phyloP scores from a whole-genome alignment of 306 rosid genomes.

The Rosa rugosa region DNA sequence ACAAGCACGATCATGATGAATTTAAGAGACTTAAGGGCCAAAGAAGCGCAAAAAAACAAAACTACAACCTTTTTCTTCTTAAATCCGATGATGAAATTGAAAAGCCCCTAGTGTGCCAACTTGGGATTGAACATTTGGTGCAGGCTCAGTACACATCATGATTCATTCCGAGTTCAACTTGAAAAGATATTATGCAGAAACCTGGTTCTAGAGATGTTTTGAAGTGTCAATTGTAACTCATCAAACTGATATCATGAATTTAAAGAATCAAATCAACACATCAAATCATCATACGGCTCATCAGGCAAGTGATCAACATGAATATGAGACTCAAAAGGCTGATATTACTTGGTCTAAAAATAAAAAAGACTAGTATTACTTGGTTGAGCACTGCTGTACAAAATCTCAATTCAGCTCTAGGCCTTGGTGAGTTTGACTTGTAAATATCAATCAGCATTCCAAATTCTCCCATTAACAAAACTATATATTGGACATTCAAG shows the following conservation, averaged over 20 bases:
- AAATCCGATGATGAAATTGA: not conserved
- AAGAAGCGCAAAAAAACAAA: not conserved
- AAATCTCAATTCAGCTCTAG: not conserved
- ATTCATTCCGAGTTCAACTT: not conserved
- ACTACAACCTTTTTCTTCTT: not conserved
- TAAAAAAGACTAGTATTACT: not conserved
- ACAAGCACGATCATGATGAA: not conserved
- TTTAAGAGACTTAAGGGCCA: not conserved
- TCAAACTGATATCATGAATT: not conserved
- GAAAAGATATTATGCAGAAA: not conserved
- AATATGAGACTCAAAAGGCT: not conserved
- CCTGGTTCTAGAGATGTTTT: not conserved
- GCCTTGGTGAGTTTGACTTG: not conserved
- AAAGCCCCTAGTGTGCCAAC: not conserved
- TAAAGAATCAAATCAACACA: not conserved
- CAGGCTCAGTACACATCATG: not conserved
- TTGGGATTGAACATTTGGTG: not conserved
- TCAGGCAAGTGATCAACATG: not conserved
- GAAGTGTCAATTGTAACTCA: not conserved
- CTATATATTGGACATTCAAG: slow-evolving; percentile 6
- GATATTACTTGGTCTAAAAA: not conserved
- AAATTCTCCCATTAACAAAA: not conserved
- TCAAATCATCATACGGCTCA: not conserved
- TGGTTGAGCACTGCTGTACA: not conserved
- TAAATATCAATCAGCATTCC: not conserved